Base-by-base conservation (phyloP, 352 stramenopile species). In the Plasmopara halstedii region DNA sequence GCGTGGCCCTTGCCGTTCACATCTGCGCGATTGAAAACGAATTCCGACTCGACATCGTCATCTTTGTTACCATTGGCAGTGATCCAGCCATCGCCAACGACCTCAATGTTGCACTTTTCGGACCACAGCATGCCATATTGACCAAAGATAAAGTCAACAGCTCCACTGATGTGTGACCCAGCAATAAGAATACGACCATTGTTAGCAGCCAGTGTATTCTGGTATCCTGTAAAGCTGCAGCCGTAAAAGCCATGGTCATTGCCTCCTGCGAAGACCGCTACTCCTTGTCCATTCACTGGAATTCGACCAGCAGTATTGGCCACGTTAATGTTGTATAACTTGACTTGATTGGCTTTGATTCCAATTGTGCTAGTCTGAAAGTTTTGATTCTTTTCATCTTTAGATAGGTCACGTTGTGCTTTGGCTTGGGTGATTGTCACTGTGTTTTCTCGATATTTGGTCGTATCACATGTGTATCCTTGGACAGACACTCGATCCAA, bases 401-500 rank as follows among this genome's bases (percentile, higher is more conserved):
- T 8, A 20, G 49, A 26, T 2, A 58, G 26, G 17, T 58, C 42
- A 4, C 15, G 40, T 14, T 58, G 50, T 0, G 50, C 25, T 41
- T 35, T 51, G 2, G 34, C 22, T 13, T 46, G 42, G 3, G 50
- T 52, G 14, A 57, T 42, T 2, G 50, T 57, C 21, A 46, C 50
- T 9, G 46, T 18, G 22, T 57, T 57, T 8, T 14, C 20, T 5
- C 34, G 25, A 15, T 62, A 62, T 10, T 48, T 40, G 4, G 39
- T 49, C 15, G 46, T 52, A 34, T 62, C 21, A 13, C 46, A 56
- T 22, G 46, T 62, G 46, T 57, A 56, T 6, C 53, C 53, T 14
- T 62, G 46, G 0, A 62, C 11, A 21, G 51, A 22, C 17, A 62
- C 6, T 8, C 33, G 40, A 3, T 48, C 41, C 21, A 31, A 23